Conservation (phyloP, 2,329 filamentous ascomycete genomes). For the Colletotrichum siamense region DNA sequence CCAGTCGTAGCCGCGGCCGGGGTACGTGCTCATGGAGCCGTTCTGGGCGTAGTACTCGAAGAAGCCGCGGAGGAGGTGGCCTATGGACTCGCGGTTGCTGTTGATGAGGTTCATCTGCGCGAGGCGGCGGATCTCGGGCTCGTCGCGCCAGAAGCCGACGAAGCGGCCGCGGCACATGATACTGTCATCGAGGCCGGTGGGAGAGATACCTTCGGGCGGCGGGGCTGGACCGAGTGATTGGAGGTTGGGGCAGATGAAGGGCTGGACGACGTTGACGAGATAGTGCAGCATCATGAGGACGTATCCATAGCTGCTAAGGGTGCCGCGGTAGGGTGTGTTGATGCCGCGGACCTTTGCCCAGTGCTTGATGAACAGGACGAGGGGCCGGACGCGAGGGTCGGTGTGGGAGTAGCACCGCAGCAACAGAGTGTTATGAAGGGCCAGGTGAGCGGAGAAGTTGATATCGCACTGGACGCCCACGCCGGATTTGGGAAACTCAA, state of each 20-base stretch:
- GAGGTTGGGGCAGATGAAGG: slow-evolving; percentile 85
- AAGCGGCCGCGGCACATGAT: slow-evolving; percentile 67
- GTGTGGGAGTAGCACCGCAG: slow-evolving; percentile 83
- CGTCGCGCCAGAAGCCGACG: slow-evolving; percentile 80
- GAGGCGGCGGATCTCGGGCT: slow-evolving; percentile 69
- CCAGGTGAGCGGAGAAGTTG: slow-evolving; percentile 87
- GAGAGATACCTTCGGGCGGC: slow-evolving; percentile 31
- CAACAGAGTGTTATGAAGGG: slow-evolving; percentile 82
- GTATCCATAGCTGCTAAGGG: slow-evolving; percentile 88
- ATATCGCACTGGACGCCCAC: slow-evolving; percentile 90
- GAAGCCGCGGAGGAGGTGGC: slow-evolving; percentile 78
- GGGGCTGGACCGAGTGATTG: slow-evolving; percentile 62
- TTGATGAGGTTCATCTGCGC: slow-evolving; percentile 66
- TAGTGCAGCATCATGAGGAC: slow-evolving; percentile 93
- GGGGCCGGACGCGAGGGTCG: slow-evolving; percentile 76
- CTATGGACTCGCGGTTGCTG: slow-evolving; percentile 72
- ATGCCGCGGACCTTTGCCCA: slow-evolving; percentile 89
- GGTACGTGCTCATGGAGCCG: slow-evolving; percentile 55
- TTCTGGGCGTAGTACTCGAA: slow-evolving; percentile 84
- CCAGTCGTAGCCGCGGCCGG: slow-evolving; percentile 75
- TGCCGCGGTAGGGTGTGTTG: slow-evolving; percentile 86
- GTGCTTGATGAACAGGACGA: slow-evolving; percentile 87
- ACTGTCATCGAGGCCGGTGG: slow-evolving; percentile 41
- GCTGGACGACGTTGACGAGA: slow-evolving; percentile 79
- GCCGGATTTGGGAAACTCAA: slow-evolving; percentile 80